Conservation (phyloP, 495 filamentous ascomycete genomes). For the Tuber brumale region DNA sequence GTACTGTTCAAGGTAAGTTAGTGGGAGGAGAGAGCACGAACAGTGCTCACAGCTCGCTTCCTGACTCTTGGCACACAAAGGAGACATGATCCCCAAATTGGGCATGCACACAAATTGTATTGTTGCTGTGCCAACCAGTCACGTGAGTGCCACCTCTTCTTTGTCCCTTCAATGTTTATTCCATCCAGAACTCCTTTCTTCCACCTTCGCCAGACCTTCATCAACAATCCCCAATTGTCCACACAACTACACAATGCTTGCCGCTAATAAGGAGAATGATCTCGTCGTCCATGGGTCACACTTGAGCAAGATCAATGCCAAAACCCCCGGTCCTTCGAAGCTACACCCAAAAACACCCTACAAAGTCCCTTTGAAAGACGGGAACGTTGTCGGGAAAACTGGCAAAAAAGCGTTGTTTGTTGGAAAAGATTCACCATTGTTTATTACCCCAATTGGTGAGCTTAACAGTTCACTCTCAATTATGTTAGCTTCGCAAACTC, state of each 20-base stretch:
- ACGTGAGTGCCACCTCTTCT: neutral
- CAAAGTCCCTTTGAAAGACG: constrained; percentile 76
- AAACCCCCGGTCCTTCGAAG: constrained; percentile 65
- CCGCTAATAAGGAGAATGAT: constrained; percentile 86
- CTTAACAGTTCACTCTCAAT: neutral
- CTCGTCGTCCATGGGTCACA: constrained; percentile 59
- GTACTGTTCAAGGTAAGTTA: neutral
- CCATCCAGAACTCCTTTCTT: neutral
- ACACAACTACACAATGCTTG: constrained; percentile 50
- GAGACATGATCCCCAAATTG: neutral
- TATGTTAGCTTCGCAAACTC: constrained; percentile 4
- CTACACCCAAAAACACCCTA: constrained; percentile 77
- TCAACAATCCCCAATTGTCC: constrained; percentile 4
- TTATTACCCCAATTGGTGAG: constrained; percentile 79
- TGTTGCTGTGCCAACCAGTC: neutral
- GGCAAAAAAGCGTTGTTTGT: constrained; percentile 58
- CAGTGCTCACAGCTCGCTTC: neutral
- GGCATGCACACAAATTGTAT: neutral
- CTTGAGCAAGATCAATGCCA: constrained; percentile 60
- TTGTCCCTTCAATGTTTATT: neutral
- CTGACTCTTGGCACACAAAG: neutral
- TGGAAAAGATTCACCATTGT: constrained; percentile 58
- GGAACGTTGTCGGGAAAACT: constrained; percentile 64
- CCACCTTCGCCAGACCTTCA: neutral
- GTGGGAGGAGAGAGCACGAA: neutral